Evolutionary conservation across 257 asterid species (phyloP).

Genomic region (Perilla frutescens): DNA sequence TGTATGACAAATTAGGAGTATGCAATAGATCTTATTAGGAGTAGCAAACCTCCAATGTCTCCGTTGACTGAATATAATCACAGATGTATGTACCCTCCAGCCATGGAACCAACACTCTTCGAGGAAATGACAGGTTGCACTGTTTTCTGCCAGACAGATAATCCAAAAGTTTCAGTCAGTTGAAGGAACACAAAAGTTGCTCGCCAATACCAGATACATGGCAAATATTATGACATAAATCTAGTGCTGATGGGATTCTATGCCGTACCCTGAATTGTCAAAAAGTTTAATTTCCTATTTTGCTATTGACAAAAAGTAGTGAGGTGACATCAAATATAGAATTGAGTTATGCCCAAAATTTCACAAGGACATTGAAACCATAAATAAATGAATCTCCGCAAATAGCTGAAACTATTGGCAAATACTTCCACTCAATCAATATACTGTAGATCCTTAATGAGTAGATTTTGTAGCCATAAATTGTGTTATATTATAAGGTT

Average conservation of each 20-base stretch:
- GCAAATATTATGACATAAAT: slow-evolving; percentile 13
- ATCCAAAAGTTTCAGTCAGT: slow-evolving; percentile 37
- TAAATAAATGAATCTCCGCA: slow-evolving; percentile 15
- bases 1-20: background rate
- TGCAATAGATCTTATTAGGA: background rate
- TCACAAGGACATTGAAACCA: background rate
- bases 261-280: slow-evolving; percentile 20
- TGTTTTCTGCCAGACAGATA: slow-evolving; percentile 55
- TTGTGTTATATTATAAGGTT: background rate
- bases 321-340: slow-evolving; percentile 24
- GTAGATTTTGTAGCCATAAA: background rate
- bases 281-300: slow-evolving; percentile 19
- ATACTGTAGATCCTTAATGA: background rate
- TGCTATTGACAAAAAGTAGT: background rate
- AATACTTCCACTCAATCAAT: slow-evolving; percentile 9
- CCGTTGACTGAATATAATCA: slow-evolving; percentile 83
- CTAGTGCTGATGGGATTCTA: background rate
- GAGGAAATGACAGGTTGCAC: slow-evolving; percentile 70
- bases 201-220: slow-evolving; percentile 28
- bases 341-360: slow-evolving; percentile 7
- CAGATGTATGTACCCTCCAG: slow-evolving; percentile 77
- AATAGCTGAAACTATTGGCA: background rate
- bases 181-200: slow-evolving; percentile 29
- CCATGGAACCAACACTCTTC: slow-evolving; percentile 93
- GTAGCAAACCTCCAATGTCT: slow-evolving; percentile 76